Evolutionary conservation across 805 yeast genomes (phyloP), one percentile per base, ranked within the genome.

Genomic region (Saccharomyces eubayanus): DNA sequence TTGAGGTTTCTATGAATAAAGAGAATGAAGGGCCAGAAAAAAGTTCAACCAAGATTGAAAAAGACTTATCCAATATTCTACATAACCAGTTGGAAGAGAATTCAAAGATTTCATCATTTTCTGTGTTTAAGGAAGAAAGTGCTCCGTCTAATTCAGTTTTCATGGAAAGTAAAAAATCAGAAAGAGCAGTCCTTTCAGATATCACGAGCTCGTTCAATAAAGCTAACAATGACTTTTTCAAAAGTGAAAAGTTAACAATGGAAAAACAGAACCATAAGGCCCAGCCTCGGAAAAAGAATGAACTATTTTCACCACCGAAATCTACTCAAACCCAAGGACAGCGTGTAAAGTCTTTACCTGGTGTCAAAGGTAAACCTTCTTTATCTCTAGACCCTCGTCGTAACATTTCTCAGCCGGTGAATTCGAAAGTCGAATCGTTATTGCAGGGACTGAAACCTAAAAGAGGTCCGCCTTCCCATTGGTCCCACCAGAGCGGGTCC

Each of bases 341-440:
- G 12, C 59, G 64, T n/a, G 41, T 57, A 1, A 50, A 55, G 8
- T 62, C 66, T 31, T 62, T 57, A 5, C 58, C 57, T 2, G 46
- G 29, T n/a, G 28, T 41, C 5, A 56, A 49, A 28, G 31, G 20
- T 20, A 50, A 28, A 14, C 43, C 47, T n/a, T 16, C 31, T 5
- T 28, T 43, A 16, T 66, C 70, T 0, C 52, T 68, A 36, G 72
- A 68, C 51, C 72, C 72, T 6, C 66, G 69, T 48, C 62, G 68
- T 30, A 65, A 62, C 49, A 46, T 60, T 10, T 58, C 70, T 3
- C 67, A 64, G 48, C 70, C 72, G 9, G 53, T 46, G 2, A 58
- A 57, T 28, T 50, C 64, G 8, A 60, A 52, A 24, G 53, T 58
- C 1, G 48, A 63, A 12, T 54, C 57, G 27, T 47, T 63, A 14